phyloP scores from a whole-genome alignment of 345 rosid genomes.

The Hibiscus mutabilis region DNA sequence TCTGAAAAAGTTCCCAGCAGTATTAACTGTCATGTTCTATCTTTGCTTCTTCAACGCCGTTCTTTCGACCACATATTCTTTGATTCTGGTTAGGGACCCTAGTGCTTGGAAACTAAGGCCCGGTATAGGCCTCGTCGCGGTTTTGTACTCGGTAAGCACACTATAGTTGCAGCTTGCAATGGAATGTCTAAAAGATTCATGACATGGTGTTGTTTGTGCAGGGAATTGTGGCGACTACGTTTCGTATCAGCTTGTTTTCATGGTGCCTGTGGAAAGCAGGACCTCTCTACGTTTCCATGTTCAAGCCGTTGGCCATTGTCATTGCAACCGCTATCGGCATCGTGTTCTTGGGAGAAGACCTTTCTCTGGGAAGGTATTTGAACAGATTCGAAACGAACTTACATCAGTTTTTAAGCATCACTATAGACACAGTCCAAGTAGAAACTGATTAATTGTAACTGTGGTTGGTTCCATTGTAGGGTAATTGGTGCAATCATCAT shows the following conservation, averaged over 20 bases:
- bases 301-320: conserved; percentile 26
- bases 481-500: conserved; percentile 46
- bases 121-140: conserved; percentile 6
- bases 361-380: conserved; percentile 25
- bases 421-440: background rate
- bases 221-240: conserved; percentile 12
- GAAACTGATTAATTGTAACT: background rate
- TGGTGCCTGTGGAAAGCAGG: conserved; percentile 24
- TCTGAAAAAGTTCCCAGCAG: conserved; percentile 16
- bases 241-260: conserved; percentile 7
- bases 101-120: conserved; percentile 20
- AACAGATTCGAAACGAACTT: background rate
- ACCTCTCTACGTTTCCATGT: conserved; percentile 27
- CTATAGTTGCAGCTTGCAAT: background rate
- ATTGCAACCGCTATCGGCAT: conserved; percentile 16
- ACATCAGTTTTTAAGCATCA: background rate
- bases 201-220: background rate
- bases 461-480: conserved; percentile 21
- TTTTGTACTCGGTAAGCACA: conserved; percentile 19
- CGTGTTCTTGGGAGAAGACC: conserved; percentile 17
- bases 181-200: background rate
- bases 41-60: conserved; percentile 5
- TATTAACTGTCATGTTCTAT: conserved; percentile 6
- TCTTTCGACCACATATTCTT: background rate
- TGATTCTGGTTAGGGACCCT: conserved; percentile 11